phyloP scores from a whole-genome alignment of 2,329 filamentous ascomycete genomes.

The Cercospora sp. region DNA sequence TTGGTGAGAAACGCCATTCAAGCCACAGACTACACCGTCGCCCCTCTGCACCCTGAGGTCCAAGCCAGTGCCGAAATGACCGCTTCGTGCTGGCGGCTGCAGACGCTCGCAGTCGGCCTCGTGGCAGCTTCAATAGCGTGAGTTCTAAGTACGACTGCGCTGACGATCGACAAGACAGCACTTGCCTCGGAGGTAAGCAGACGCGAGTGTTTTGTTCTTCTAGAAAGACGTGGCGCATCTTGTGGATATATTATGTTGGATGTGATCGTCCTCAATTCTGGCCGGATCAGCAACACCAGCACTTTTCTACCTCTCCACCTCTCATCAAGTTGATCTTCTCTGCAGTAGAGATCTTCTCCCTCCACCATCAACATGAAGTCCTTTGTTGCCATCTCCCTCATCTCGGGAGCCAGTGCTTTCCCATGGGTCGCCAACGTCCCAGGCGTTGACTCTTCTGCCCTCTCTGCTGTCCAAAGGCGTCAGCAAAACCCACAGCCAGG shows the following conservation, averaged over 20 bases:
- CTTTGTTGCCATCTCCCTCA: slow-evolving; percentile 26
- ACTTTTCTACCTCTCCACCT: not conserved
- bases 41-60: not conserved
- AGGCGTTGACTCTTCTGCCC: slow-evolving; percentile 41
- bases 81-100: not conserved
- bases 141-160: not conserved
- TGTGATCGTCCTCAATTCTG: not conserved
- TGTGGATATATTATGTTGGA: slow-evolving; percentile 8
- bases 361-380: slow-evolving; percentile 31
- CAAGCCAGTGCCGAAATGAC: not conserved
- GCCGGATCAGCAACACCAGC: slow-evolving; percentile 14
- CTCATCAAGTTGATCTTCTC: not conserved
- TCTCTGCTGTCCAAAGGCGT: slow-evolving; percentile 29
- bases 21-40: not conserved
- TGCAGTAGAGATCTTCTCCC: not conserved
- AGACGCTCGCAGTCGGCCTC: slow-evolving; percentile 1
- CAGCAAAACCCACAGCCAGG: slow-evolving; percentile 36
- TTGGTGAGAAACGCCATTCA: not conserved
- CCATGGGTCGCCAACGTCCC: slow-evolving; percentile 43
- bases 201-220: slow-evolving; percentile 1
- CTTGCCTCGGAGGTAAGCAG: slow-evolving; percentile 14
- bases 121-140: slow-evolving; percentile 12
- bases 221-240: slow-evolving; percentile 7
- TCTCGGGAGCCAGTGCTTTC: slow-evolving; percentile 38
- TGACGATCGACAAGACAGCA: slow-evolving; percentile 12